Conservation (phyloP, 352 stramenopile species). For the Pilasporangium apinafurcum region DNA sequence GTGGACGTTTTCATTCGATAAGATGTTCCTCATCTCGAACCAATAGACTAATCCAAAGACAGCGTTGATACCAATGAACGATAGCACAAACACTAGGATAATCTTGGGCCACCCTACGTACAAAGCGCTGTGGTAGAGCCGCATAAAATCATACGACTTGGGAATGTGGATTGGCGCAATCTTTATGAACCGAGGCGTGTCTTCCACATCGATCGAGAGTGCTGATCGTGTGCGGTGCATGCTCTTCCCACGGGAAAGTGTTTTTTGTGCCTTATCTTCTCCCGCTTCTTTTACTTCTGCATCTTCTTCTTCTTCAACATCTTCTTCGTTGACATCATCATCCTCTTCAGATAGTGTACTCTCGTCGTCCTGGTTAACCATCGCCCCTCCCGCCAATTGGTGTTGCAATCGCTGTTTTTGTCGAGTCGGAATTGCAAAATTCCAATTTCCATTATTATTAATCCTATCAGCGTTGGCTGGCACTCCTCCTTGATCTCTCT, state of each 20-base stretch:
- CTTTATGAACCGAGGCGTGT: conserved; percentile 72
- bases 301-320: conserved; percentile 8
- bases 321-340: conserved; percentile 6
- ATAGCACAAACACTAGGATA: conserved; percentile 62
- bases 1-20: conserved; percentile 35
- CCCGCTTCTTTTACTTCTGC: conserved; percentile 7
- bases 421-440: conserved; percentile 17
- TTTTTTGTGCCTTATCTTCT: conserved; percentile 1
- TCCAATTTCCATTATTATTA: background rate
- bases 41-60: conserved; percentile 61
- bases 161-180: conserved; percentile 71
- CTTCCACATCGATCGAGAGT: conserved; percentile 67
- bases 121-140: conserved; percentile 69
- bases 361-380: conserved; percentile 18
- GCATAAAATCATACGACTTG: conserved; percentile 78
- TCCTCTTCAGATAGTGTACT: conserved; percentile 9
- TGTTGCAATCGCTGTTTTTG: conserved; percentile 35
- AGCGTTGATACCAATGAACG: conserved; percentile 60
- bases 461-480: too few species aligned
- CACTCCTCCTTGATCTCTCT: too few species aligned
- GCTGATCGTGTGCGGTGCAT: conserved; percentile 22
- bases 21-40: conserved; percentile 25
- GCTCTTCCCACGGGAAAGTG: background rate
- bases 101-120: conserved; percentile 70
- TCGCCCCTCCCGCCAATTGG: conserved; percentile 26